Base-by-base conservation (phyloP, 2,329 filamentous ascomycete genomes). In the Myriosclerotinia curreyana region DNA sequence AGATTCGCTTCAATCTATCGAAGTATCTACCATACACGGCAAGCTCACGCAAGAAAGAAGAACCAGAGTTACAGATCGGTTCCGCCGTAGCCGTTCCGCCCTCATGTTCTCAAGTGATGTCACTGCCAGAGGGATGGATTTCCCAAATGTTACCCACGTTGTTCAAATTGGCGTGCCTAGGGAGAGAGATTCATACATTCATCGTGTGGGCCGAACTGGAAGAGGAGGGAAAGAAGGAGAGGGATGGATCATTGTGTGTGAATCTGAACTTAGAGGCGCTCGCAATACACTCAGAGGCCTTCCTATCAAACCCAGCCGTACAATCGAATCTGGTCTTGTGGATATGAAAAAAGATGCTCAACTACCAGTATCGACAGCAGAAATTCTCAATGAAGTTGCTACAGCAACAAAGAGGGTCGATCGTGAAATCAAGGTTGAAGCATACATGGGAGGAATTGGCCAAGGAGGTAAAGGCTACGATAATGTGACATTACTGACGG, bases 81-180 rank as follows among this genome's bases (percentile, higher is more conserved):
- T 99, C 85, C 87, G 90, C 58, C 72, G 71, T 20, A 77, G 84
- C 15, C 73, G 77, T 25, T 82, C 82, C 42, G 92, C 81, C 28
- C 80, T 94, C 62, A 80, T 93, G 55, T 84, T 93, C 75, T 91
- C 90, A 1, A 91, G 90, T 8, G 90, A 94, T 76, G 90, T 94
- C 42, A 92, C 89, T 9, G 89, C 90, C 17, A 83, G 90, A 75
- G 90, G 90, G 71, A 91, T 94, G 87, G 90, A 94, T 74, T 92
- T 92, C 77, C 90, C 90, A 34, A 82, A 88, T 65, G 90, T 93
- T 38, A 89, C 87, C 15, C 89, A 92, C 71, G 89, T 92, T 64
- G 86, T 93, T 65, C 90, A 93, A 71, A 71, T 91, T 17, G 87
- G 90, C 67, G 71, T 83, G 2, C 87, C 90, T 5, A 78, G 80